Evolutionary conservation across 305 asterid genomes (phyloP), one percentile per base, ranked within the genome.

Genomic region (Rubia peregrina): DNA sequence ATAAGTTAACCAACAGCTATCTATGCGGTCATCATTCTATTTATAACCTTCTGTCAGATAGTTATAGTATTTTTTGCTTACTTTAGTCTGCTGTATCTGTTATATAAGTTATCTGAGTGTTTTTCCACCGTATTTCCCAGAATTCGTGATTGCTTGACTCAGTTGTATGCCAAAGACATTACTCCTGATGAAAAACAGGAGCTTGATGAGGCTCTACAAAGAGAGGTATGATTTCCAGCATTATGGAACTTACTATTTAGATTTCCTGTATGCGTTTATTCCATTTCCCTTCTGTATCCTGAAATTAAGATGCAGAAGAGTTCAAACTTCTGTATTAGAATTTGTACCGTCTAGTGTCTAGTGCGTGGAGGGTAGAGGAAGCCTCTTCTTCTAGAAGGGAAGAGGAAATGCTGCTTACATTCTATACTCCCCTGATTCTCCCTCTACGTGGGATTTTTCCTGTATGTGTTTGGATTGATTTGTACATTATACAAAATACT

Each of bases 151-250:
- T 90, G 95, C 80, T 77, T 90, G 84, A 85, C 97, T 53, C 96
- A 90, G 88, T 77, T 92, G 33, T 82, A 87, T 69, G 96, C 86
- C 22, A 90, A 92, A 83, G 98, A 92, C 71, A 87, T 92, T 49
- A 92, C 98, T 69, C 93, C 97, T 21, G 95, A 89, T 69, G 97
- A 91, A 71, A 91, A 88, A 85, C 97, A 89, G 85, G 97, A 91
- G 85, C 97, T 91, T 74, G 97, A 89, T 24, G 97, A 91, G 86
- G 93, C 97, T 67, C 77, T 89, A 48, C 96, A 89, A 76, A 86
- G 97, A 85, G 97, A 91, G 93, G 97, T 88, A 79, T 60, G 80
- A 46, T 36, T 66, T 51, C 62, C 51, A 14, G 36, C 57, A 49
- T 22, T 12, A 16, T 40, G 38, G 3, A 30, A 40, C 62, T 42